A percentile compares a stretch with the other conserved stretches of the same genome.
phyloP scores from a whole-genome alignment of 2,329 filamentous ascomycete genomes.

The Pseudocercospora pini-densiflorae region DNA sequence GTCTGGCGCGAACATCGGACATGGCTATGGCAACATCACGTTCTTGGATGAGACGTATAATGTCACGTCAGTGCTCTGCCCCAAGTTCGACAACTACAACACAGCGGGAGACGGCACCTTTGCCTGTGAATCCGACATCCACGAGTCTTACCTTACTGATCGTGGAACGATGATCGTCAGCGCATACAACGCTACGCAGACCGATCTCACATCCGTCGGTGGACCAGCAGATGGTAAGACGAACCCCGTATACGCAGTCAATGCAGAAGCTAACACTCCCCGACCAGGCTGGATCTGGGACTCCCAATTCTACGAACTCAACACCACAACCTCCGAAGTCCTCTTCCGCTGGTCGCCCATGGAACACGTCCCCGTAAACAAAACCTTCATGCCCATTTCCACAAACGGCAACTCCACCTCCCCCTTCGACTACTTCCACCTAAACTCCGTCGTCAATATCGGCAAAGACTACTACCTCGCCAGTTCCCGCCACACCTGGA shows the following conservation, averaged over 20 bases:
- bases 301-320: conserved; percentile 49
- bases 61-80: conserved; percentile 18
- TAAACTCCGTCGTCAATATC: conserved; percentile 32
- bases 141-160: conserved; percentile 40
- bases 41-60: conserved; percentile 30
- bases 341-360: conserved; percentile 50
- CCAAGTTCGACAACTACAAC: conserved; percentile 20
- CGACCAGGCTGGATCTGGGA: conserved; percentile 40
- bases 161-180: conserved; percentile 39
- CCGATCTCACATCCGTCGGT: conserved; percentile 40
- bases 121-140: conserved; percentile 38
- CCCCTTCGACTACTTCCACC: conserved; percentile 37
- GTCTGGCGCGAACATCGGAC: conserved; percentile 25
- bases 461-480: conserved; percentile 32
- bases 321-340: conserved; percentile 46
- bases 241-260: no score
- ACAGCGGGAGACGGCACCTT: conserved; percentile 14
- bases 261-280: neutral
- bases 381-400: conserved; percentile 19
- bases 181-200: conserved; percentile 38
- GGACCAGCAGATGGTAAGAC: conserved; percentile 36
- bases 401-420: conserved; percentile 4
- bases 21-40: conserved; percentile 33
- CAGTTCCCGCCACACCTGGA: conserved; percentile 33
- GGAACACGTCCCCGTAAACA: conserved; percentile 36